Percentiles rank a stretch among this genome's conserved stretches.
Conservation (phyloP, 306 rosid genomes). For the Acmispon strigosus region DNA sequence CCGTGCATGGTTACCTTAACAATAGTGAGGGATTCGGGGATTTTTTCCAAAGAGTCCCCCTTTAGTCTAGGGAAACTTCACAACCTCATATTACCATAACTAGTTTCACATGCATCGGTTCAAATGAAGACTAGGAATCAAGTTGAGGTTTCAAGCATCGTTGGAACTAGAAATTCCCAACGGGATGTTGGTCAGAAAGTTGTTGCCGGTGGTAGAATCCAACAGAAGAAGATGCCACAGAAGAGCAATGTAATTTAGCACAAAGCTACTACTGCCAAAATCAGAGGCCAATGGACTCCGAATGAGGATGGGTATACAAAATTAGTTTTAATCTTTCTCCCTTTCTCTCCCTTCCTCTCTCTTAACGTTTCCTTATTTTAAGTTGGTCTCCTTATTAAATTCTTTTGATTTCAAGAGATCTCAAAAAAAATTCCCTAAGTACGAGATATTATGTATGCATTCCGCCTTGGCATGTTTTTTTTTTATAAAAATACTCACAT, state of each 20-base stretch:
- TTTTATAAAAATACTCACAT: too few species aligned
- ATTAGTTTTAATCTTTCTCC: neutral
- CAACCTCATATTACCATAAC: neutral
- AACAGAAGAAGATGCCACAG: neutral
- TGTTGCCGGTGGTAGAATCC: neutral
- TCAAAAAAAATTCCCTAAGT: neutral
- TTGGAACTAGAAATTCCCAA: neutral
- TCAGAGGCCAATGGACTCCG: slow-evolving; percentile 69
- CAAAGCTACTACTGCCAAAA: neutral
- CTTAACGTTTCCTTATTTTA: neutral
- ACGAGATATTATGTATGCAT: too few species aligned
- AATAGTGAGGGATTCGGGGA: slow-evolving; percentile 2
- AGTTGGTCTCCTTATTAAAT: neutral
- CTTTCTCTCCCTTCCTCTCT: neutral
- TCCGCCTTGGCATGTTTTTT: too few species aligned
- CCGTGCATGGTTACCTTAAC: slow-evolving; percentile 24
- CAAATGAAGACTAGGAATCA: neutral
- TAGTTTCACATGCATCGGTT: slow-evolving; percentile 4
- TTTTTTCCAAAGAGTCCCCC: neutral
- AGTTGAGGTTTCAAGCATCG: neutral
- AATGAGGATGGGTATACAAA: slow-evolving; percentile 51
- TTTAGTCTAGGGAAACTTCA: neutral
- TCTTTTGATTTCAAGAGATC: neutral
- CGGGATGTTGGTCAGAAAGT: neutral
- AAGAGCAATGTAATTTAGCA: neutral